These are phyloP conservation scores for Vanderwaltozyma tropicalis DNA, from an alignment of 805 yeast species.

Conservation along the genomic window DNA sequence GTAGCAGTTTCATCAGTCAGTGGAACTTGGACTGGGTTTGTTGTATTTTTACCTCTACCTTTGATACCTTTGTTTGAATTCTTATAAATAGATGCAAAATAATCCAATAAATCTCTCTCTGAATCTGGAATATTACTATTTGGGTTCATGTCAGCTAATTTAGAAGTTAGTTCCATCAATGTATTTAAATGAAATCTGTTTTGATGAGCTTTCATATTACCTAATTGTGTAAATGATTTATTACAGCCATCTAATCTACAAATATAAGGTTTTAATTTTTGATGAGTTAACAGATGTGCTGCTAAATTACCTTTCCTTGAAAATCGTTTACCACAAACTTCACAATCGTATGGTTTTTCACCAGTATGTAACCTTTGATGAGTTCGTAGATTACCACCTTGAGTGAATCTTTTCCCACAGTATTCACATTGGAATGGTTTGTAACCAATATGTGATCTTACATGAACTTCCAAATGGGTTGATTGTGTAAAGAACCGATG, in stretches of 20 bases:
- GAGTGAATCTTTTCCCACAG: conserved; percentile 77
- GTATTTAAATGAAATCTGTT: conserved; percentile 76
- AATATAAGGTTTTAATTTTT: conserved; percentile 62
- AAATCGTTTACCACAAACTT: conserved; percentile 62
- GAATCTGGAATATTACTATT: conserved; percentile 42
- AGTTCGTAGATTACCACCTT: conserved; percentile 81
- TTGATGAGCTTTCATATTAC: conserved; percentile 89
- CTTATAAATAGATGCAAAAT: conserved; percentile 74
- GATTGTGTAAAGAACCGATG: conserved; percentile 73
- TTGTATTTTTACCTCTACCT: conserved; percentile 64
- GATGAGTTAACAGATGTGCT: conserved; percentile 78
- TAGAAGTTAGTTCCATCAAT: conserved; percentile 53
- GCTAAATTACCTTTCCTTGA: conserved; percentile 88
- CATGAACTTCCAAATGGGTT: conserved; percentile 87
- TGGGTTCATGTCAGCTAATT: conserved; percentile 52
- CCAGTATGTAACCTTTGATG: conserved; percentile 84
- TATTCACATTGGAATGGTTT: conserved; percentile 73
- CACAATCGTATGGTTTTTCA: conserved; percentile 81
- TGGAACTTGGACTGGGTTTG: neutral
- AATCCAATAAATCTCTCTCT: conserved; percentile 61
- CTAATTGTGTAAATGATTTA: conserved; percentile 82
- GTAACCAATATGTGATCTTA: conserved; percentile 76
- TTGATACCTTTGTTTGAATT: conserved; percentile 85
- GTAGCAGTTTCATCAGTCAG: neutral
- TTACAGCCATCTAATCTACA: conserved; percentile 76